Evolutionary conservation across 257 asterid species (phyloP), one percentile per base, ranked within the genome.

Genomic region (Verbena officinalis): DNA sequence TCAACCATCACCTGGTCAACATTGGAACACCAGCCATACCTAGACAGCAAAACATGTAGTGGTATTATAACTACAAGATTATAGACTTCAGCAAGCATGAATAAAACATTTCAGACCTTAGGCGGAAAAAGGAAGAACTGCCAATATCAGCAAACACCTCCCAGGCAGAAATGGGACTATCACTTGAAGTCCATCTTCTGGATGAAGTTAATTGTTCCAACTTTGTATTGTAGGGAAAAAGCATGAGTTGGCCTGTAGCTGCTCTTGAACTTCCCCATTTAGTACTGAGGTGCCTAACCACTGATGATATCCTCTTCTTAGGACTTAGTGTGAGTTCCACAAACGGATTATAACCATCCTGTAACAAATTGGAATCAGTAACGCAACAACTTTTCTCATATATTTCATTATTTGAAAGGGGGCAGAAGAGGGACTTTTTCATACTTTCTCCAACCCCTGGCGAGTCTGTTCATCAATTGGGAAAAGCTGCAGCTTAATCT

Each of bases 301-400:
- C 90, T 8, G 98, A 92, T 70, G 96, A 79, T 70, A 92, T 85
- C 82, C 74, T 87, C 80, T 92, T 92, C 73, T 69, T 65, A 74
- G 65, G 70, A 68, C 96, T 83, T 78, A 92, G 36, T 36, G 87
- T 79, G 66, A 92, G 97, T 67, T 92, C 98, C 81, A 89, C 54
- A 78, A 83, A 92, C 9, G 98, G 98, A 76, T 92, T 87, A 81
- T 76, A 70, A 55, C 96, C 90, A 73, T 85, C 95, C 98, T 92
- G 73, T 40, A 76, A 38, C 59, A 71, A 39, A 69, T 72, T 16
- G 54, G 71, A 38, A 40, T 48, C 53, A 66, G 34, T 53, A 42
- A 31, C 6, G 33, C 46, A 23, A 48, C 9, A 19, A 58, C 40
- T 17, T 31, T 44, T 50, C 24, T 57, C 55, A 44, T 44, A 20